Base-by-base conservation (phyloP, 768 basidiomycete genomes). In the Lyophyllum shimeji region DNA sequence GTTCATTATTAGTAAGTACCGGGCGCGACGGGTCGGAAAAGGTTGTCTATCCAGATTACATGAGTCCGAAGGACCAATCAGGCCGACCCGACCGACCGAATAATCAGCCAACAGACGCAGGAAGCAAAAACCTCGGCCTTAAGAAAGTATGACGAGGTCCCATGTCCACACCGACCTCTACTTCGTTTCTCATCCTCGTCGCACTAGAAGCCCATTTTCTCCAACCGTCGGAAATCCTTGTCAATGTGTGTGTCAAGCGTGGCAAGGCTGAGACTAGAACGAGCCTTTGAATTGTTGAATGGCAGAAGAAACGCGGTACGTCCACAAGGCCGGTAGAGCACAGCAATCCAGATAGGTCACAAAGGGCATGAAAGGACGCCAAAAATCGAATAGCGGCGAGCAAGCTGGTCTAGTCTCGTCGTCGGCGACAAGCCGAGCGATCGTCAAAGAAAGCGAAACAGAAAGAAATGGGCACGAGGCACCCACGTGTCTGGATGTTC, bases 401-500 rank as follows among this genome's bases (percentile, higher is more conserved):
- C n/a, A 48, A 20, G 11, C 17, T 3, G 45, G 4, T 25, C 24
- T 17, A 12, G 21, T 13, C 3, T 24, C 25, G 25, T 29, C 31
- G 29, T 46, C 12, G 21, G 43, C 9, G 23, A 23, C 43, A 44
- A 44, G 43, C 4, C 7, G 9, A 21, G 23, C 21, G 21, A 23
- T 44, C 21, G 23, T 44, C 5, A 44, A 5, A 6, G 39, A 12
- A 21, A 37, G 12, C 3, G 37, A 25, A 7, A 50, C 11, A 20
- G 33, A 51, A 23, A 29, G 18, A 53, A 24, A 37, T 17, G 46
- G 15, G 29, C 46, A 47, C 27, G 46, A 47, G 51, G 51, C 51
- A 34, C 21, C 50, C 59, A 60, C 59, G 59, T 60, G 59, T 46
- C 15, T 13, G 42, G 40, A 15, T 54, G 29, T 46, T 46, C 44